phyloP scores from a whole-genome alignment of 169 alveolate genomes.

The Plasmodium blacklocki region DNA sequence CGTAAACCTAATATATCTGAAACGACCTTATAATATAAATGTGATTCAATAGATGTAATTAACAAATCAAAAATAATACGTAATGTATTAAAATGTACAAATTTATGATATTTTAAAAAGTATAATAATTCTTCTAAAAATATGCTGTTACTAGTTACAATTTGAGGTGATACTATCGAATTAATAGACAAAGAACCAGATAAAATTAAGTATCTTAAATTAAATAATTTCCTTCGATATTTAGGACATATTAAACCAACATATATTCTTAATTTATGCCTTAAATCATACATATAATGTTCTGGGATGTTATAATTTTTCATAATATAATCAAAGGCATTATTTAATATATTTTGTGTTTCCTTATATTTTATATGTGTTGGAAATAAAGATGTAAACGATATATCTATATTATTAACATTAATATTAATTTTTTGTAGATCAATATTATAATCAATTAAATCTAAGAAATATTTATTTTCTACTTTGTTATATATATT shows the following conservation, averaged over 20 bases:
- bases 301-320: conserved; percentile 30
- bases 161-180: conserved; percentile 49
- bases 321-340: conserved; percentile 38
- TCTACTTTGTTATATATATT: conserved; percentile 51
- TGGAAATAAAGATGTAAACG: conserved; percentile 69
- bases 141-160: conserved; percentile 38
- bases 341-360: conserved; percentile 19
- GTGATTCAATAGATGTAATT: conserved; percentile 64
- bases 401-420: conserved; percentile 34
- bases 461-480: conserved; percentile 43
- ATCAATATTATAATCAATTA: conserved; percentile 43
- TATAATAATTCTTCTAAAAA: conserved; percentile 66
- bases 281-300: conserved; percentile 38
- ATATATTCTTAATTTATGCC: conserved; percentile 71
- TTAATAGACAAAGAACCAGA: conserved; percentile 63
- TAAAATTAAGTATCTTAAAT: conserved; percentile 46
- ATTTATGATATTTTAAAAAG: conserved; percentile 53
- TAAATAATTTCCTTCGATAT: conserved; percentile 59
- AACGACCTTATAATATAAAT: conserved; percentile 59
- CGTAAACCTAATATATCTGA: conserved; percentile 65
- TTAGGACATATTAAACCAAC: conserved; percentile 73
- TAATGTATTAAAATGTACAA: conserved; percentile 38
- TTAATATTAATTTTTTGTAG: conserved; percentile 23
- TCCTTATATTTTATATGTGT: conserved; percentile 29
- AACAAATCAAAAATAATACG: conserved; percentile 46